These are phyloP conservation scores for Globisporangium megalacanthum DNA, from an alignment of 352 stramenopile genomes.

Conservation along the genomic window DNA sequence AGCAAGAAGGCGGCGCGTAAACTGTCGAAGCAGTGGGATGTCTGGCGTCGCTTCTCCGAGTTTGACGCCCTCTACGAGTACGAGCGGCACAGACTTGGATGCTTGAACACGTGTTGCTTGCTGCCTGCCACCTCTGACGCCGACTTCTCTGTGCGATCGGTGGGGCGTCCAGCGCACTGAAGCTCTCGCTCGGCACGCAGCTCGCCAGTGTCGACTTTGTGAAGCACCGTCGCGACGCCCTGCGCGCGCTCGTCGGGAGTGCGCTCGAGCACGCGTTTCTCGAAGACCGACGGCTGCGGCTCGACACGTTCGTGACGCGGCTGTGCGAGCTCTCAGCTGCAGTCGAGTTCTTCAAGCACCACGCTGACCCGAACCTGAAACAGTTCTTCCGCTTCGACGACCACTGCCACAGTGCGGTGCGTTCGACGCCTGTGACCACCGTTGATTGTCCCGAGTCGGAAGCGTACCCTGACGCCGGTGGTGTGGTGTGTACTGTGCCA, in stretches of 20 bases:
- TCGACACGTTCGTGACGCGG: slow-evolving; percentile 48
- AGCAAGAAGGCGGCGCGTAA: slow-evolving; percentile 37
- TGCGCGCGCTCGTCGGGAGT: slow-evolving; percentile 41
- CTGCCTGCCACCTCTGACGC: background rate
- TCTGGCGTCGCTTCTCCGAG: slow-evolving; percentile 65
- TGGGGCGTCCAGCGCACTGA: slow-evolving; percentile 22
- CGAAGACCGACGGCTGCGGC: slow-evolving; percentile 39
- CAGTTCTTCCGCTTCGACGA: slow-evolving; percentile 57
- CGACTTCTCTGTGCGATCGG: background rate
- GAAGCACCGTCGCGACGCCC: slow-evolving; percentile 47
- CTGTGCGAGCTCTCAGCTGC: slow-evolving; percentile 32
- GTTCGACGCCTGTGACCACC: slow-evolving; percentile 3
- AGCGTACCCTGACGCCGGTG: background rate
- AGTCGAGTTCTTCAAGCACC: slow-evolving; percentile 59
- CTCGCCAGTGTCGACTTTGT: slow-evolving; percentile 44
- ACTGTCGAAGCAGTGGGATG: slow-evolving; percentile 49
- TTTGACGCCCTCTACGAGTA: slow-evolving; percentile 58
- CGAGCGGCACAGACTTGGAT: too few species aligned
- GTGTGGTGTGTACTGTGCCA: too few species aligned
- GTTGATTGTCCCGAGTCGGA: background rate
- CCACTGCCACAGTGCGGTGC: slow-evolving; percentile 54
- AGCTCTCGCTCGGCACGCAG: slow-evolving; percentile 34
- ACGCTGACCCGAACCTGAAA: slow-evolving; percentile 42
- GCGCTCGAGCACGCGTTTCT: slow-evolving; percentile 54
- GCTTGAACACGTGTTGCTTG: too few species aligned